Percentiles rank a stretch among this genome's conserved stretches.
Evolutionary conservation across 331 rosid species (phyloP).

Genomic region (Malus hybrid): DNA sequence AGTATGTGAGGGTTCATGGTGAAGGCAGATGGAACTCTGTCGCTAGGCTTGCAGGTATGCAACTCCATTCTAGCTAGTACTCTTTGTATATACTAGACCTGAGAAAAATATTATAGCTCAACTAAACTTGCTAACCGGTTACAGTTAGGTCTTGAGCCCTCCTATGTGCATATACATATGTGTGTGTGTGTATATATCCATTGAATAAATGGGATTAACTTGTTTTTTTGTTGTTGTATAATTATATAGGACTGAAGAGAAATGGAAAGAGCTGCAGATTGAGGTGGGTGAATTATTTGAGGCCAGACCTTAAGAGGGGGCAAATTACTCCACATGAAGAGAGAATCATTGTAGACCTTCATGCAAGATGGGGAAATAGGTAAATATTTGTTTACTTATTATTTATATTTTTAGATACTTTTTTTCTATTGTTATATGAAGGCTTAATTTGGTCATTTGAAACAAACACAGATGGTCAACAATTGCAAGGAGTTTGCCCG

Average conservation of each 20-base stretch:
- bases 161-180: background rate
- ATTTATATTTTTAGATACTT: background rate
- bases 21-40: conserved; percentile 99
- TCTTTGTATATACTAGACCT: too few relatives aligned
- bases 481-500: conserved; percentile 87
- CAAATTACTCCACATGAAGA: conserved; percentile 95
- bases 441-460: background rate
- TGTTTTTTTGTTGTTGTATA: background rate
- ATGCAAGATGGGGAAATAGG: conserved; percentile 99
- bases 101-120: too few relatives aligned
- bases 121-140: too few relatives aligned
- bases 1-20: conserved; percentile 81
- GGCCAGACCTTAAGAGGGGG: conserved; percentile 94
- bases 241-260: conserved; percentile 65
- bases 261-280: conserved; percentile 94
- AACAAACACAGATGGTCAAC: conserved; percentile 73
- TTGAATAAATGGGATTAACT: background rate
- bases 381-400: conserved; percentile 7
- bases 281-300: conserved; percentile 95
- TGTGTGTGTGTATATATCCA: too few relatives aligned
- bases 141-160: background rate
- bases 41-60: conserved; percentile 75
- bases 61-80: background rate
- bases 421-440: background rate
- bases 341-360: conserved; percentile 71